Percentiles rank a stretch among this genome's conserved stretches.
Evolutionary conservation across 352 stramenopile species (phyloP).

Genomic region (Pythium guiyangense): DNA sequence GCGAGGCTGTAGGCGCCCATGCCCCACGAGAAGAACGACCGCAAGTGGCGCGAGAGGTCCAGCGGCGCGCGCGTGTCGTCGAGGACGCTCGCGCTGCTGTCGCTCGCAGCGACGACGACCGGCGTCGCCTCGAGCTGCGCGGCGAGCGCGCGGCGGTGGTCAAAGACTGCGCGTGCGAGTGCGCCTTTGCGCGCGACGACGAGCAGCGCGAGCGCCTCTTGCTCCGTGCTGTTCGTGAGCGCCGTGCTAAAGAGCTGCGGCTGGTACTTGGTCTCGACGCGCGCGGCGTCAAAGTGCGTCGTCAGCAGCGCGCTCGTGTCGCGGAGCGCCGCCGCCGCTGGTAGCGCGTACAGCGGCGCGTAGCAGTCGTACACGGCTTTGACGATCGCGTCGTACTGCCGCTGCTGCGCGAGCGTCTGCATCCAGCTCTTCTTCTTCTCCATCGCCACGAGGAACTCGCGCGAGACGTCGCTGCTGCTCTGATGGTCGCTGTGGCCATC

Average conservation of each 20-base stretch:
- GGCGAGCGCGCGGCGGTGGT: slow-evolving; percentile 41
- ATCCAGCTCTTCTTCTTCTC: slow-evolving; percentile 68
- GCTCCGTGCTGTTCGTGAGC: slow-evolving; percentile 56
- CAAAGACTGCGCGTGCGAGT: slow-evolving; percentile 41
- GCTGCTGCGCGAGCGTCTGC: slow-evolving; percentile 33
- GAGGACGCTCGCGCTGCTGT: slow-evolving; percentile 19
- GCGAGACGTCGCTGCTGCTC: slow-evolving; percentile 20
- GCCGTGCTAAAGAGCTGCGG: slow-evolving; percentile 53
- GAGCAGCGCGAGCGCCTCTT: slow-evolving; percentile 55
- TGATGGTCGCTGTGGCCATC: background rate
- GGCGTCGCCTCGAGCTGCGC: slow-evolving; percentile 19
- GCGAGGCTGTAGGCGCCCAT: slow-evolving; percentile 36
- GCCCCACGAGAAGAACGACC: slow-evolving; percentile 67
- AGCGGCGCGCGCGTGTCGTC: slow-evolving; percentile 21
- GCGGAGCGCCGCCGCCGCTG: slow-evolving; percentile 4
- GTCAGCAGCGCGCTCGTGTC: slow-evolving; percentile 4
- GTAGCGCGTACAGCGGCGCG: slow-evolving; percentile 40
- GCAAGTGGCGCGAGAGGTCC: slow-evolving; percentile 36
- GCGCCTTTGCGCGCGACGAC: slow-evolving; percentile 25
- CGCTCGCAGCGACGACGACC: slow-evolving; percentile 11
- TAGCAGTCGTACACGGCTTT: slow-evolving; percentile 61
- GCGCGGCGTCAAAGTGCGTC: slow-evolving; percentile 12
- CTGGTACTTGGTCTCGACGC: slow-evolving; percentile 39
- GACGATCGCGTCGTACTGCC: slow-evolving; percentile 31
- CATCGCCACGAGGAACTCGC: slow-evolving; percentile 48